Conservation (phyloP, 129 eudicot genomes). For the Heracleum sosnowskyi region DNA sequence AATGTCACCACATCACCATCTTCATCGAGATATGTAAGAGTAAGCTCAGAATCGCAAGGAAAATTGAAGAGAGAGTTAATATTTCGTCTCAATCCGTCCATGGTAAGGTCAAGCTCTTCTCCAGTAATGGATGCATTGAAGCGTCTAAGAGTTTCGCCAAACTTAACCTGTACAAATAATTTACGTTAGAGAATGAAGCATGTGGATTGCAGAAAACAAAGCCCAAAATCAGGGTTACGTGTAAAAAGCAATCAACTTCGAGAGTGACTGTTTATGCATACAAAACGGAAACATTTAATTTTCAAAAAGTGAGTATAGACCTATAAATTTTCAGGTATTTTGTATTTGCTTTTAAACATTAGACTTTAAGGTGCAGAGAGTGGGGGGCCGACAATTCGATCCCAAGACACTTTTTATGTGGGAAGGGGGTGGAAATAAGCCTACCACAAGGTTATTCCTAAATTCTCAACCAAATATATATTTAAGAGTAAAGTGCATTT, state of each 20-base stretch:
- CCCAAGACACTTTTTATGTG: neutral
- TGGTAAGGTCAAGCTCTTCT: slow-evolving; percentile 36
- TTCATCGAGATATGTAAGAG: slow-evolving; percentile 69
- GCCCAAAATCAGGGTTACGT: neutral
- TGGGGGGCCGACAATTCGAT: neutral
- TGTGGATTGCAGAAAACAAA: neutral
- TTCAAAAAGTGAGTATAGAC: neutral
- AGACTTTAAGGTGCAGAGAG: neutral
- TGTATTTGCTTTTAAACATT: neutral
- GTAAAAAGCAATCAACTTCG: neutral
- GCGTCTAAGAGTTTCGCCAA: slow-evolving; percentile 72
- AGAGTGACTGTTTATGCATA: neutral
- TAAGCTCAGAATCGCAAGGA: slow-evolving; percentile 40
- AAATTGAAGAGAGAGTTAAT: slow-evolving; percentile 48
- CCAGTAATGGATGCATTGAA: slow-evolving; percentile 46
- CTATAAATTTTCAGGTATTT: neutral
- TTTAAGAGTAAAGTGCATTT: too few species aligned
- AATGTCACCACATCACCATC: slow-evolving; percentile 79
- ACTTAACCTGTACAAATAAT: slow-evolving; percentile 52
- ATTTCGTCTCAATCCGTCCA: slow-evolving; percentile 49
- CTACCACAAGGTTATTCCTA: too few species aligned
- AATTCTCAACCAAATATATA: too few species aligned
- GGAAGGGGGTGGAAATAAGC: too few species aligned
- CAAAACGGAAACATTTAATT: neutral
- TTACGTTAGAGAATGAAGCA: neutral